Conservation (phyloP, 1,284 basidiomycete genomes). For the Gymnopus androsaceus region DNA sequence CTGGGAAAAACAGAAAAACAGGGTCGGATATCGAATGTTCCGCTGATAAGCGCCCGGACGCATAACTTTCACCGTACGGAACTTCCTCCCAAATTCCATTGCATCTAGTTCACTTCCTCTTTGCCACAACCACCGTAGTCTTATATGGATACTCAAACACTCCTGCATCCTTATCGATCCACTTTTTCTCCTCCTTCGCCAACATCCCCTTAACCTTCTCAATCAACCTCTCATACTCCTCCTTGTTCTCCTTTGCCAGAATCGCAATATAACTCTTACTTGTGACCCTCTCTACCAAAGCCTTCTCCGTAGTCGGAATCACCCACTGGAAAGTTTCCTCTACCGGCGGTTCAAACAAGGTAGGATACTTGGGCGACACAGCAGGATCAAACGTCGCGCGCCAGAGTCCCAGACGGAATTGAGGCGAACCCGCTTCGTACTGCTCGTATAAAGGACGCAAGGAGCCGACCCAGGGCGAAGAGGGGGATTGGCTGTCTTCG, state of each 20-base stretch:
- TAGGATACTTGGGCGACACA: constrained; percentile 43
- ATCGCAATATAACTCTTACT: constrained; percentile 78
- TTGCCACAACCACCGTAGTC: constrained; percentile 40
- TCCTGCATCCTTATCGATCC: constrained; percentile 46
- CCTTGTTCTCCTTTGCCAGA: constrained; percentile 54
- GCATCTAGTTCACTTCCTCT: no score
- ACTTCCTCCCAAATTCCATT: no score
- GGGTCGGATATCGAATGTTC: no score
- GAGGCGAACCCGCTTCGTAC: constrained; percentile 70
- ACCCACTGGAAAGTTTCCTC: constrained; percentile 55
- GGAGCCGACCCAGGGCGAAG: constrained; percentile 67
- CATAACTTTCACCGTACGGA: no score
- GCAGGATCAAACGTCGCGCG: constrained; percentile 59
- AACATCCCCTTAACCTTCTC: constrained; percentile 53
- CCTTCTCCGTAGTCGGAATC: constrained; percentile 50
- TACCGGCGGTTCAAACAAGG: constrained; percentile 52
- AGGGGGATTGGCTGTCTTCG: constrained; percentile 58
- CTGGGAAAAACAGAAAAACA: no score
- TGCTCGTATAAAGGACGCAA: constrained; percentile 64
- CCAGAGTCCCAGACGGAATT: constrained; percentile 75
- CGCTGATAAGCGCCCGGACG: no score
- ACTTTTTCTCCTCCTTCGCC: constrained; percentile 38
- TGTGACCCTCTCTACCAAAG: constrained; percentile 57
- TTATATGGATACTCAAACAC: constrained; percentile 53
- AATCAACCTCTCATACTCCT: constrained; percentile 37